Evolutionary conservation across 148 eudicot species (phyloP).

Genomic region (Limonium bicolor): DNA sequence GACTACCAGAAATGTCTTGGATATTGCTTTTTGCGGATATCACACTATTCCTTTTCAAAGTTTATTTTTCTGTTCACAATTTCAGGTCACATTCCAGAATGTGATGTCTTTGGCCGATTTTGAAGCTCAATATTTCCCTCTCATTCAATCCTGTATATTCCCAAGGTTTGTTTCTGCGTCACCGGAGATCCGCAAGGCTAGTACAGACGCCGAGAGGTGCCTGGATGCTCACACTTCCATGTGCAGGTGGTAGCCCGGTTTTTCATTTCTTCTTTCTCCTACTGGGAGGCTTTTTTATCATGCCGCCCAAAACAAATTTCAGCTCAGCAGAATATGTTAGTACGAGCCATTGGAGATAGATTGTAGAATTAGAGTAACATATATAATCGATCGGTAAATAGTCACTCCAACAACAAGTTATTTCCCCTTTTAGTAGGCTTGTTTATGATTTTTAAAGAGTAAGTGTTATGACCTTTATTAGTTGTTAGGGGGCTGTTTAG

Average conservation of each 20-base stretch:
- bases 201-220: slow-evolving; percentile 70
- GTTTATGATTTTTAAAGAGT: too few species aligned
- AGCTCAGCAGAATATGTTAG: too few species aligned
- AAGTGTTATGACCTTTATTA: too few species aligned
- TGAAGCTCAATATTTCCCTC: slow-evolving; percentile 72
- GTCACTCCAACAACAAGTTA: too few species aligned
- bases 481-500: too few species aligned
- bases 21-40: not conserved
- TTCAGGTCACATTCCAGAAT: slow-evolving; percentile 62
- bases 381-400: too few species aligned
- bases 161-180: slow-evolving; percentile 57
- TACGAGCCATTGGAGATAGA: too few species aligned
- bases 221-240: slow-evolving; percentile 44
- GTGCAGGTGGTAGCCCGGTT: too few species aligned
- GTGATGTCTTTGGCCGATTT: slow-evolving; percentile 59
- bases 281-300: slow-evolving; percentile 7
- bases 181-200: slow-evolving; percentile 81
- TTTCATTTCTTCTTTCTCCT: slow-evolving; percentile 7
- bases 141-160: slow-evolving; percentile 85
- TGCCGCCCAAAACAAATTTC: not conserved
- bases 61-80: slow-evolving; percentile 1
- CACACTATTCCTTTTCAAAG: not conserved
- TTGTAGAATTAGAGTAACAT: too few species aligned
- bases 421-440: too few species aligned
- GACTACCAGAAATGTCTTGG: not conserved